phyloP scores from a whole-genome alignment of 352 stramenopile genomes.

The Salisapilia sapeloensis region DNA sequence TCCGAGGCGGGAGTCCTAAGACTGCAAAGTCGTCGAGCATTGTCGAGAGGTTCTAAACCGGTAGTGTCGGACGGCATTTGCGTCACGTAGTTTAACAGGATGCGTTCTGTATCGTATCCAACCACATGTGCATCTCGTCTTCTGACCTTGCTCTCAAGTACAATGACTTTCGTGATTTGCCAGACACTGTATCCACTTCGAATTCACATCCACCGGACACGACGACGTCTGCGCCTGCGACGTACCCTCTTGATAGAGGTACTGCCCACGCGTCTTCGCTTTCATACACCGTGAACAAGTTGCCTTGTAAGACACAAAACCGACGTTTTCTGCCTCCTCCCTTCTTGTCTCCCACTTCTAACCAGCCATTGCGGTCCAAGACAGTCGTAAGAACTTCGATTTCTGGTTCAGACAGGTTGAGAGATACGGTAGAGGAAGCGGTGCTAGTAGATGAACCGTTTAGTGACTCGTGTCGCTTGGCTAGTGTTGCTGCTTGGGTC shows the following conservation, averaged over 20 bases:
- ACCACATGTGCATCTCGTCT: constrained; percentile 64
- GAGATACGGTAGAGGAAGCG: constrained; percentile 37
- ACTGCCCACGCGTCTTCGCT: constrained; percentile 69
- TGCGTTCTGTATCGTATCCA: constrained; percentile 32
- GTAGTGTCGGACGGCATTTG: no score
- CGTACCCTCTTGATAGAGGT: constrained; percentile 54
- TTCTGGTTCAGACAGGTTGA: constrained; percentile 52
- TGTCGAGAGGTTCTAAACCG: no score
- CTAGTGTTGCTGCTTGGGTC: constrained; percentile 41
- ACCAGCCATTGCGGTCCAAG: constrained; percentile 64
- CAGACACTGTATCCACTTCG: constrained; percentile 35
- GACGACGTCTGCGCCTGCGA: constrained; percentile 48
- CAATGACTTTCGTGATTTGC: constrained; percentile 54
- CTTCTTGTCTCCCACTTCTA: constrained; percentile 64
- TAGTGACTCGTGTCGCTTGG: constrained; percentile 60
- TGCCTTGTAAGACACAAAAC: constrained; percentile 65
- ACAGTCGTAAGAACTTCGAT: constrained; percentile 53
- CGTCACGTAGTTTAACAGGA: constrained; percentile 25
- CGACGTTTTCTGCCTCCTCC: constrained; percentile 44
- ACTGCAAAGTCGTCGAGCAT: no score
- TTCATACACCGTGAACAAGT: constrained; percentile 73
- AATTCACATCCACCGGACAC: constrained; percentile 39
- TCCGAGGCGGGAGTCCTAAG: no score
- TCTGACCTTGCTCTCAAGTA: constrained; percentile 45
- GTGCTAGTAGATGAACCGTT: constrained; percentile 62